Evolutionary conservation across 768 basidiomycete species (phyloP).

Genomic region (Boletus subparvulus): DNA sequence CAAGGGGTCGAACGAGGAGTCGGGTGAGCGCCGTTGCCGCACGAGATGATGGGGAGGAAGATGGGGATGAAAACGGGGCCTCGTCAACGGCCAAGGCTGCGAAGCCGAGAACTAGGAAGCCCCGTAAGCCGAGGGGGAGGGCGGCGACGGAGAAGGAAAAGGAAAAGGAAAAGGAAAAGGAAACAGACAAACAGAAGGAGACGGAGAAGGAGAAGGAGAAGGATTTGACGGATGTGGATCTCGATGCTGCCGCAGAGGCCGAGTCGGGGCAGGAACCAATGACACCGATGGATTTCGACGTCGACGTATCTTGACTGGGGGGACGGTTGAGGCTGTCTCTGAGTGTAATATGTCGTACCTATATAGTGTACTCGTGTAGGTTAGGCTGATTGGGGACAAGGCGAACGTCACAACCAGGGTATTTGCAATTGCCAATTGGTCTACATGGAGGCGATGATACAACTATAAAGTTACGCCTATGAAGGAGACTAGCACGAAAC

Average conservation of each 20-base stretch:
- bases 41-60: slow-evolving; percentile 39
- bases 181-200: too few species aligned
- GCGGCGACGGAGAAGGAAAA: slow-evolving; percentile 27
- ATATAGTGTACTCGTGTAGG: background rate
- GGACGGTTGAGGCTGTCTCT: too few species aligned
- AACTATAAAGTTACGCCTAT: slow-evolving; percentile 31
- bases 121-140: slow-evolving; percentile 25
- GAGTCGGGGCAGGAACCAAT: slow-evolving; percentile 36
- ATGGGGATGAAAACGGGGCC: slow-evolving; percentile 33
- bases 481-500: slow-evolving; percentile 64
- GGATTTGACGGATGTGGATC: slow-evolving; percentile 34
- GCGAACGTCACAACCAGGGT: background rate
- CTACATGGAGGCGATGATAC: background rate
- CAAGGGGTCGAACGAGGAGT: slow-evolving; percentile 33
- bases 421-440: background rate
- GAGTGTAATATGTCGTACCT: background rate
- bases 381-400: background rate
- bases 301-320: slow-evolving; percentile 42
- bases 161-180: slow-evolving; percentile 23
- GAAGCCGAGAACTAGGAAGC: slow-evolving; percentile 34
- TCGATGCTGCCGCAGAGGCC: slow-evolving; percentile 25
- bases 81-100: slow-evolving; percentile 26
- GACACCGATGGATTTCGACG: slow-evolving; percentile 39
- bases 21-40: slow-evolving; percentile 31
- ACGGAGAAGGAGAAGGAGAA: slow-evolving; percentile 8